A percentile compares a stretch with the other conserved stretches of the same genome.
Evolutionary conservation across 2,329 filamentous ascomycete genomes (phyloP).

Genomic region (Aspergillus sp.): DNA sequence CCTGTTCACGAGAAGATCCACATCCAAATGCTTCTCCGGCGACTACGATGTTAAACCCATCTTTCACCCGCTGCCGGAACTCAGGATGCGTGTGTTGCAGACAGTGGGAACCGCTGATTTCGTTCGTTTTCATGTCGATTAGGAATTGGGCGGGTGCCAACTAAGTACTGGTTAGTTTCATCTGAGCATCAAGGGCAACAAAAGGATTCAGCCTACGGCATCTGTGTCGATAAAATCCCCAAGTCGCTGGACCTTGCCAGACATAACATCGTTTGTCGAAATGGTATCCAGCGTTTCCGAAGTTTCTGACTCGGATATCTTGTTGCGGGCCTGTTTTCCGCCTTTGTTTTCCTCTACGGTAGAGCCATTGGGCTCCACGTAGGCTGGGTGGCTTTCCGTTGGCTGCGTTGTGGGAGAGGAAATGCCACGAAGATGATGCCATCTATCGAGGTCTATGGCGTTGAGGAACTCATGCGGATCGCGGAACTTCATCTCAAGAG

Average conservation of each 20-base stretch:
- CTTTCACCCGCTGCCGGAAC: conserved; percentile 31
- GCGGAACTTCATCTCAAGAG: no score
- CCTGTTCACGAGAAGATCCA: conserved; percentile 40
- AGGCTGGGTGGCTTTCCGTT: neutral
- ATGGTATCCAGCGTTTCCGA: neutral
- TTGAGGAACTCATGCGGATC: conserved; percentile 28
- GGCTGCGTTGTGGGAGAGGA: conserved; percentile 17
- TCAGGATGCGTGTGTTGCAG: conserved; percentile 34
- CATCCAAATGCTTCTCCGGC: conserved; percentile 41
- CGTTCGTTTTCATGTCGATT: conserved; percentile 20
- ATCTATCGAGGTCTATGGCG: conserved; percentile 26
- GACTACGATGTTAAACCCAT: conserved; percentile 37
- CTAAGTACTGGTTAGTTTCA: conserved; percentile 11
- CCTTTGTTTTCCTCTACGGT: neutral
- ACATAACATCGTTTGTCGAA: conserved; percentile 9
- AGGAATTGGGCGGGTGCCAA: conserved; percentile 36
- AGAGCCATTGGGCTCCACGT: neutral
- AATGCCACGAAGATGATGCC: conserved; percentile 23
- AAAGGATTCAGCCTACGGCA: conserved; percentile 18
- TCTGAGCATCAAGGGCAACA: neutral
- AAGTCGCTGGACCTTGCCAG: conserved; percentile 32
- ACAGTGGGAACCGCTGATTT: conserved; percentile 33
- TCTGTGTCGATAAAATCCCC: conserved; percentile 41
- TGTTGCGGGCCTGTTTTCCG: neutral
- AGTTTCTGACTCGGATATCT: neutral